A percentile compares a stretch with the other conserved stretches of the same genome.
Conservation (phyloP, 2,329 filamentous ascomycete genomes). For the Botrytis fabae region DNA sequence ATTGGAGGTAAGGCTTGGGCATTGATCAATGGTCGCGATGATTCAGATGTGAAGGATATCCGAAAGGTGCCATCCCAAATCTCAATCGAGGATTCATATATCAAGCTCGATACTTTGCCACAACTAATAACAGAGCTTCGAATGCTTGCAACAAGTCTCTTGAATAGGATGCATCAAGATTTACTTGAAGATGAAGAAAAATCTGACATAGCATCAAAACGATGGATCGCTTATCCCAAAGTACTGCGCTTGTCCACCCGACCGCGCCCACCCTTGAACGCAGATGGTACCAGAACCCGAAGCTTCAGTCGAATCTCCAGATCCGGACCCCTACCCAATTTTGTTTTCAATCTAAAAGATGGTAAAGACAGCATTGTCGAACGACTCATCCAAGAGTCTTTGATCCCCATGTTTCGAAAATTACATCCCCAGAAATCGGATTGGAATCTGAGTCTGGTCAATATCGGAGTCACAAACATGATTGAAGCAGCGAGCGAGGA, state of each 20-base stretch:
- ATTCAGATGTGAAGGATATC: constrained; percentile 69
- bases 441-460: constrained; percentile 83
- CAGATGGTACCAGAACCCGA: constrained; percentile 55
- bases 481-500: constrained; percentile 50
- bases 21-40: constrained; percentile 78
- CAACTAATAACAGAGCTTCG: constrained; percentile 67
- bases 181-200: constrained; percentile 52
- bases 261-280: constrained; percentile 54
- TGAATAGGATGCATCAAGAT: constrained; percentile 78
- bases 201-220: constrained; percentile 28
- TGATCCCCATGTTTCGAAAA: constrained; percentile 72
- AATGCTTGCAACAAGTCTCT: constrained; percentile 67
- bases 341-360: constrained; percentile 66
- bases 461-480: constrained; percentile 88
- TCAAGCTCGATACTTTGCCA: constrained; percentile 62
- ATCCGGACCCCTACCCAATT: constrained; percentile 71
- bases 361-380: constrained; percentile 61
- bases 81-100: constrained; percentile 92
- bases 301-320: constrained; percentile 72
- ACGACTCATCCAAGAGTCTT: constrained; percentile 65
- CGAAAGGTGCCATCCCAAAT: constrained; percentile 79
- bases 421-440: constrained; percentile 63
- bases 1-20: constrained; percentile 74
- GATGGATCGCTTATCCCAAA: constrained; percentile 78
- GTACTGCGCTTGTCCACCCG: constrained; percentile 81